These are phyloP conservation scores for Lignosus rhinocerotis DNA, from an alignment of 1,284 basidiomycete genomes.

Conservation along the genomic window DNA sequence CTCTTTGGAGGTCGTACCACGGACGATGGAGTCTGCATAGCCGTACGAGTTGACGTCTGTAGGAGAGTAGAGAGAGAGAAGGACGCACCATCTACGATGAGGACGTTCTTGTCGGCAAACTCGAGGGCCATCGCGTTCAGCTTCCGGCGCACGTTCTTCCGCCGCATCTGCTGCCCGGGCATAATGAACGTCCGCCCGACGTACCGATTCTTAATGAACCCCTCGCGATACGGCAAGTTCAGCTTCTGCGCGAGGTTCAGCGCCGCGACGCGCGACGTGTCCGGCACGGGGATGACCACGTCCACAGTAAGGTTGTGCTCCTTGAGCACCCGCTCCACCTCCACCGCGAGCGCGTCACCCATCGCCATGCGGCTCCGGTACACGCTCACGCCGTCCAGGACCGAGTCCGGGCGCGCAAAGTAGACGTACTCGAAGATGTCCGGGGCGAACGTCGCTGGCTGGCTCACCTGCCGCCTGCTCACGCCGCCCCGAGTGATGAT, in stretches of 20 bases:
- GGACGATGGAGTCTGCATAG: slow-evolving; percentile 88
- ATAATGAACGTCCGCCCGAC: slow-evolving; percentile 99
- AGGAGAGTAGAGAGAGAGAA: background rate
- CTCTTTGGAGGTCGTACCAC: slow-evolving; percentile 98
- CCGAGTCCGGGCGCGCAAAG: slow-evolving; percentile 97
- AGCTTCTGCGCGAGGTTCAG: slow-evolving; percentile 94
- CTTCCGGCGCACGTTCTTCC: slow-evolving; percentile 95
- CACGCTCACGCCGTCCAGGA: slow-evolving; percentile 96
- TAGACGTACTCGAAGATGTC: slow-evolving; percentile 99
- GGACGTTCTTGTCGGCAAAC: slow-evolving; percentile 89
- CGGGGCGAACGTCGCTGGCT: slow-evolving; percentile 82
- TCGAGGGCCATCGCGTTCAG: slow-evolving; percentile 99
- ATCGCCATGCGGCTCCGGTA: slow-evolving; percentile 99
- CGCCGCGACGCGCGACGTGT: slow-evolving; percentile 95
- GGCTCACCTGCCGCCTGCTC: slow-evolving; percentile 71
- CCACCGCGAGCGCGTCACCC: slow-evolving; percentile 93
- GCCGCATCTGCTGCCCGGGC: slow-evolving; percentile 94
- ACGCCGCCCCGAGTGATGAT: slow-evolving; percentile 88
- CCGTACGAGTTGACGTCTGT: background rate
- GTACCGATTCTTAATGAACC: slow-evolving; percentile 99
- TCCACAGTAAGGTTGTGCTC: slow-evolving; percentile 77
- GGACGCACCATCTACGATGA: slow-evolving; percentile 88
- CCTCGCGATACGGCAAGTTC: slow-evolving; percentile 92
- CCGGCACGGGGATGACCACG: slow-evolving; percentile 98
- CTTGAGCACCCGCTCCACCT: slow-evolving; percentile 76